A percentile compares a stretch with the other conserved stretches of the same genome.
Conservation (phyloP, 1,139 yeast species). For the Magnusiomyces paraingens region DNA sequence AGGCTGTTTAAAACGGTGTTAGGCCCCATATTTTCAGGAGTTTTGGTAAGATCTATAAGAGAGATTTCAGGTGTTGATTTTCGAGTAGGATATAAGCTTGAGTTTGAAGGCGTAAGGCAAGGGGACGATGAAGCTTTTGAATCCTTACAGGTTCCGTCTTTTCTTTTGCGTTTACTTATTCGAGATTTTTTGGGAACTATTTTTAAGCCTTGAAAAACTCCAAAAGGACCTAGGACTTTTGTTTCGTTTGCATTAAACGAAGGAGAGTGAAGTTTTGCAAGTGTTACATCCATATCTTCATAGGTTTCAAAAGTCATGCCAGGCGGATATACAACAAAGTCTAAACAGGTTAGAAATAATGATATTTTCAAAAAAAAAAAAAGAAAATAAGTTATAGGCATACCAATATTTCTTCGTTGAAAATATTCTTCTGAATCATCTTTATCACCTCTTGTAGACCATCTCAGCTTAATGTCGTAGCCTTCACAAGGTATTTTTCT, state of each 20-base stretch:
- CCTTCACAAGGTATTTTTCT: constrained; percentile 69
- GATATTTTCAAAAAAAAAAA: not conserved
- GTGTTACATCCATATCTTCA: constrained; percentile 74
- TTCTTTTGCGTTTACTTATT: constrained; percentile 23
- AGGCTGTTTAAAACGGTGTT: constrained; percentile 3
- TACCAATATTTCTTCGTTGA: constrained; percentile 53
- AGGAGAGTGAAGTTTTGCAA: constrained; percentile 55
- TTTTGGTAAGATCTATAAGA: constrained; percentile 3
- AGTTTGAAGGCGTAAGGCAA: constrained; percentile 3
- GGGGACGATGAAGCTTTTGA: constrained; percentile 10
- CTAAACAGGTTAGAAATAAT: constrained; percentile 26
- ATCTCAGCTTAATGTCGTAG: constrained; percentile 69
- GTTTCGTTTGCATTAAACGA: constrained; percentile 43
- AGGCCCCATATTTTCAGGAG: not conserved
- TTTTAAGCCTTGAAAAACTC: constrained; percentile 52
- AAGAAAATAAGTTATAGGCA: constrained; percentile 4
- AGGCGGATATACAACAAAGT: constrained; percentile 61
- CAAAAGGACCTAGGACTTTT: constrained; percentile 70
- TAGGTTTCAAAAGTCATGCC: constrained; percentile 60
- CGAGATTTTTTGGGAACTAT: constrained; percentile 14
- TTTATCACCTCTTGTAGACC: constrained; percentile 43
- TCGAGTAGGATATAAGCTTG: constrained; percentile 2
- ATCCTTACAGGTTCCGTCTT: constrained; percentile 2
- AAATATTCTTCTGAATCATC: constrained; percentile 41
- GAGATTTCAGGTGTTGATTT: constrained; percentile 21